These are phyloP conservation scores for Leishmania major DNA, from an alignment of 208 protist species.

Conservation along the genomic window DNA sequence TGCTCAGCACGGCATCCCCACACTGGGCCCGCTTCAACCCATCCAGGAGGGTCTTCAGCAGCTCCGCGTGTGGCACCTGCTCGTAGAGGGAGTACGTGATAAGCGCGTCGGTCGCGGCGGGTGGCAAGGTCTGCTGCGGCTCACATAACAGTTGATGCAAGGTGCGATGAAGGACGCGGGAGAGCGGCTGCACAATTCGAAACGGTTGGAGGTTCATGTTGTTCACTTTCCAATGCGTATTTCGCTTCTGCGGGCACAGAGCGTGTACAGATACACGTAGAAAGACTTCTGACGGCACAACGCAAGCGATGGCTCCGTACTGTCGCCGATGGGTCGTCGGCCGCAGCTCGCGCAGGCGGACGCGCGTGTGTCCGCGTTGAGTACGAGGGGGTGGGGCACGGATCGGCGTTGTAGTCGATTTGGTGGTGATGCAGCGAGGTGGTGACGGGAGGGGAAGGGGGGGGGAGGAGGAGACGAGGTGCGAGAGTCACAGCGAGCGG, in stretches of 20 bases:
- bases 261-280: not conserved
- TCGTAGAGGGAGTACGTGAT: slow-evolving; percentile 51
- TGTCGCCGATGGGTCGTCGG: not conserved
- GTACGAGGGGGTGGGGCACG: not conserved
- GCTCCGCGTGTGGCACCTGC: slow-evolving; percentile 50
- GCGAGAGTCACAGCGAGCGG: not conserved
- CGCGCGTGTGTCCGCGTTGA: not conserved
- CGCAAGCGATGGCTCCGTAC: not conserved
- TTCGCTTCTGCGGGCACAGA: not conserved
- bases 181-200: slow-evolving; percentile 45
- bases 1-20: slow-evolving; percentile 9
- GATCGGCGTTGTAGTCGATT: not conserved
- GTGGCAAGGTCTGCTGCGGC: slow-evolving; percentile 4
- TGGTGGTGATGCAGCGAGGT: not conserved
- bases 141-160: slow-evolving; percentile 29
- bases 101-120: slow-evolving; percentile 37
- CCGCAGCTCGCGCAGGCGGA: not conserved
- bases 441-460: not conserved
- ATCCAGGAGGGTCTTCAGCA: slow-evolving; percentile 31
- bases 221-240: not conserved
- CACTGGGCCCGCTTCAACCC: not conserved
- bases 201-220: slow-evolving; percentile 68
- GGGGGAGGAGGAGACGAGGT: not conserved
- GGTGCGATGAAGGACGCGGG: slow-evolving; percentile 41
- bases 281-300: not conserved